Evolutionary conservation across 2,329 filamentous ascomycete species (phyloP), one percentile per base, ranked within the genome.

Genomic region (Botrytis medusae): DNA sequence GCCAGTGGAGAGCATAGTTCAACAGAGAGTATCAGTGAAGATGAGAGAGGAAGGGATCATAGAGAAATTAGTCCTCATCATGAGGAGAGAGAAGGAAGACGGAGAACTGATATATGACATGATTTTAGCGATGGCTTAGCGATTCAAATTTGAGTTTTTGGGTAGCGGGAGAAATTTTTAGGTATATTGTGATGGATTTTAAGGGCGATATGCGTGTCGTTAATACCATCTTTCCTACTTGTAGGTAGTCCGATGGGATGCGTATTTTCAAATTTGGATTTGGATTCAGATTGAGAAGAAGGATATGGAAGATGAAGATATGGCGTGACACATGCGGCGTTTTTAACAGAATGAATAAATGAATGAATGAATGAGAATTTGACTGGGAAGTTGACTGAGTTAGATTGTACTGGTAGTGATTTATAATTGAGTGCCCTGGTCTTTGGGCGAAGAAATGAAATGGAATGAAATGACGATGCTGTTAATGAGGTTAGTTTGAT

Each of bases 391-490:
- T 2, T n/a, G 48, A n/a, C 25, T 51, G 0, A 25, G 12, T 51
- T 14, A 2, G 25, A 14, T 14, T 51, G 48, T 25, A n/a, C 1
- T 51, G 10, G 48, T 51, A 51, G n/a, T 54, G 51, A 29, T 4
- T 7, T 18, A 48, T 9, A 51, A 10, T 37, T 51, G 32, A 37
- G 16, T 51, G 32, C 16, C 34, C 48, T n/a, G 63, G 10, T n/a
- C 22, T 32, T 44, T 14, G 91, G 59, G 96, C 10, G 40, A 42
- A 25, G 22, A 25, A 20, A 99, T 85, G 99, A 98, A 82, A 82
- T 92, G 46, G 98, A 99, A 81, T 92, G 46, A 98, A 99, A 81
- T 86, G 29, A n/a, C n/a, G 12, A 16, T 29, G 51, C 12, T 29
- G n/a, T 16, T 7, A 29, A 54, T 8, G 25, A 8, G 14, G 29